Base-by-base conservation (phyloP, 116 monocot genomes). In the Posidonia oceanica region DNA sequence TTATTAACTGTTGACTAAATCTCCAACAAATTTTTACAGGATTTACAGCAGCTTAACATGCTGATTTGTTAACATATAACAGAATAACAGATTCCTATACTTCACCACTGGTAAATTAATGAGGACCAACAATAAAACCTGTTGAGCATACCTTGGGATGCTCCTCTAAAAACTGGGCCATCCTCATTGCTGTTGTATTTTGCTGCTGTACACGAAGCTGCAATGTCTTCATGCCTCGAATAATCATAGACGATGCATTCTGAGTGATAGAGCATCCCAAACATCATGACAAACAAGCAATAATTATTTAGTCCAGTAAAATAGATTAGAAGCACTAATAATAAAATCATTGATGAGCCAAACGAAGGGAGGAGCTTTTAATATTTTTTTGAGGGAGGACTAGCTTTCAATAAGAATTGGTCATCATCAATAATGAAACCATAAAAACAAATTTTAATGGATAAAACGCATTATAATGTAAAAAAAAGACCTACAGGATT, bases 81-180 rank as follows among this genome's bases (percentile, higher is more conserved):
- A 29, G 29, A 29, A 1, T 29, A 29, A 29, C 29, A 29, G 29
- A 29, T 29, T 29, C 29, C 29, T 29, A 29, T 29, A 29, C 29
- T 48, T 7, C 7, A 10, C 12, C 48, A 48, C 7, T 7, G 8
- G 3, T 48, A 48, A 48, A 10, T 66, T 42, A 42, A 66, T 14
- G 39, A 18, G 11, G 5, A 41, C 36, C 62, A 10, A 29, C 16
- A 10, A 38, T 15, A 59, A 21, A 7, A 7, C 11, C 0, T 7
- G 10, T 18, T 21, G 13, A 63, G 40, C 51, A 65, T 75, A 97
- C 97, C 89, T 92, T 97, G 58, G 92, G 92, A 92, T 97, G 92
- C 29, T 84, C 87, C 97, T 96, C 96, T 79, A 96, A 96, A 91
- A 96, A 72, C 52, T 89, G 96, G 80, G 96, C 96, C 92, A 97